These are phyloP conservation scores for Trichosporon coremiiforme DNA, from an alignment of 1,284 basidiomycete species.

Conservation along the genomic window DNA sequence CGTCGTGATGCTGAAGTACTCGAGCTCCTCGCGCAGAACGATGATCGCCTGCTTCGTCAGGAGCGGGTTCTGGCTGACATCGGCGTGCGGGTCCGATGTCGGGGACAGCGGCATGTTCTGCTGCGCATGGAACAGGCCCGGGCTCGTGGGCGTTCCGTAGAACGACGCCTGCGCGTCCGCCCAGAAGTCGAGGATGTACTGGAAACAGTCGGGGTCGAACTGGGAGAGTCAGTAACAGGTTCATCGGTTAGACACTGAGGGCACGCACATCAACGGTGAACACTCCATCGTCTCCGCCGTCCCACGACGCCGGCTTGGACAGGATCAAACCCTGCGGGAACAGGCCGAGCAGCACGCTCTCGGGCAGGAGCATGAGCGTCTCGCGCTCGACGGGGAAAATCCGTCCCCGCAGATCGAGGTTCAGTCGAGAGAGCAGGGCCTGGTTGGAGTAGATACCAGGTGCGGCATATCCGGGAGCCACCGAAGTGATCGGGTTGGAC, in stretches of 20 bases:
- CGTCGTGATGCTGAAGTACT: slow-evolving; percentile 85
- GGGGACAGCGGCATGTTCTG: slow-evolving; percentile 69
- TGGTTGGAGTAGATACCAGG: slow-evolving; percentile 40
- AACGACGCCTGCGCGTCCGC: slow-evolving; percentile 81
- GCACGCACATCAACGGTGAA: slow-evolving; percentile 89
- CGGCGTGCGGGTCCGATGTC: slow-evolving; percentile 36
- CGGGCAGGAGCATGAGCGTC: slow-evolving; percentile 96
- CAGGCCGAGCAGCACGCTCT: slow-evolving; percentile 92
- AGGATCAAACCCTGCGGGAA: slow-evolving; percentile 97
- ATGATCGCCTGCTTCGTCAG: slow-evolving; percentile 97
- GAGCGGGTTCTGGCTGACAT: slow-evolving; percentile 74
- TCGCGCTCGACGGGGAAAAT: slow-evolving; percentile 96
- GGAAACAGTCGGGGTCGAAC: slow-evolving; percentile 97
- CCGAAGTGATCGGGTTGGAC: slow-evolving; percentile 69
- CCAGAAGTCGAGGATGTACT: slow-evolving; percentile 91
- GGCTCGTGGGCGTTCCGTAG: slow-evolving; percentile 77
- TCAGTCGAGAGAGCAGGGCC: slow-evolving; percentile 78
- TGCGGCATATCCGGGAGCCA: slow-evolving; percentile 61
- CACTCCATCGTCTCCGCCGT: slow-evolving; percentile 88
- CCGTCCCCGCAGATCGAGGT: slow-evolving; percentile 86
- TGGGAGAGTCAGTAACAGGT: slow-evolving; percentile 50
- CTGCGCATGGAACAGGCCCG: slow-evolving; percentile 76
- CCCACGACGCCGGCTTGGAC: slow-evolving; percentile 70
- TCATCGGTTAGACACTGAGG: background rate
- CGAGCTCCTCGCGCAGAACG: slow-evolving; percentile 94